Evolutionary conservation across 768 basidiomycete species (phyloP).

Genomic region (Mycena indigotica): DNA sequence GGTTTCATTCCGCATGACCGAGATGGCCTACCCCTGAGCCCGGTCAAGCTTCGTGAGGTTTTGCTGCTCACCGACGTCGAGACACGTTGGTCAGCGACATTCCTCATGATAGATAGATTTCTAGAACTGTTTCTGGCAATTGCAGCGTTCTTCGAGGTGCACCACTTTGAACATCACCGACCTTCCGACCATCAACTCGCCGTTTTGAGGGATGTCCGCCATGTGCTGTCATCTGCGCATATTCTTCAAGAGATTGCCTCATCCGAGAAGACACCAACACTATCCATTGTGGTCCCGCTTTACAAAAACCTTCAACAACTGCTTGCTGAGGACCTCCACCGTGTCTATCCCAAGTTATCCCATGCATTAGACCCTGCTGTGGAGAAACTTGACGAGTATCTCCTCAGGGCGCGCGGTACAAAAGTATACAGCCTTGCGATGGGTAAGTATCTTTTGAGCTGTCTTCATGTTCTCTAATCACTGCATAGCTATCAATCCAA

Average conservation of each 20-base stretch:
- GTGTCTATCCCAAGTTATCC: conserved; percentile 1
- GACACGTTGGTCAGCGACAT: conserved; percentile 35
- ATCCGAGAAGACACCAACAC: conserved; percentile 33
- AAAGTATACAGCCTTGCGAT: conserved; percentile 23
- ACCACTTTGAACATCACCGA: conserved; percentile 11
- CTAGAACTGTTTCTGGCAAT: conserved; percentile 12
- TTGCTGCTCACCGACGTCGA: conserved; percentile 31
- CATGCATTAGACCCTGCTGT: conserved; percentile 17
- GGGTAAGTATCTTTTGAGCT: conserved; percentile 14
- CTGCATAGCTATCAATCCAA: conserved; percentile 24
- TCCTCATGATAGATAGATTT: conserved; percentile 33
- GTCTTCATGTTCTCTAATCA: neutral
- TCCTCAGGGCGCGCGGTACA: conserved; percentile 14
- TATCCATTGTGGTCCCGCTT: conserved; percentile 30
- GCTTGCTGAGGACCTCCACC: conserved; percentile 9
- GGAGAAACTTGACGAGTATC: conserved; percentile 24
- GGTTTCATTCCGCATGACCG: conserved; percentile 2
- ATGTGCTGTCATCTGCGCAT: conserved; percentile 27
- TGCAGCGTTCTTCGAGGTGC: neutral
- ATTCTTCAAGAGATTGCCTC: conserved; percentile 30
- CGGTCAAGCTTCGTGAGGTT: conserved; percentile 11
- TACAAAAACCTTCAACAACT: conserved; percentile 30
- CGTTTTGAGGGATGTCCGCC: conserved; percentile 26
- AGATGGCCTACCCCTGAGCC: neutral
- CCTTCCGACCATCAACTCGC: conserved; percentile 16